A percentile compares a stretch with the other conserved stretches of the same genome.
Conservation (phyloP, 2,329 filamentous ascomycete species). For the Apiospora koreana region DNA sequence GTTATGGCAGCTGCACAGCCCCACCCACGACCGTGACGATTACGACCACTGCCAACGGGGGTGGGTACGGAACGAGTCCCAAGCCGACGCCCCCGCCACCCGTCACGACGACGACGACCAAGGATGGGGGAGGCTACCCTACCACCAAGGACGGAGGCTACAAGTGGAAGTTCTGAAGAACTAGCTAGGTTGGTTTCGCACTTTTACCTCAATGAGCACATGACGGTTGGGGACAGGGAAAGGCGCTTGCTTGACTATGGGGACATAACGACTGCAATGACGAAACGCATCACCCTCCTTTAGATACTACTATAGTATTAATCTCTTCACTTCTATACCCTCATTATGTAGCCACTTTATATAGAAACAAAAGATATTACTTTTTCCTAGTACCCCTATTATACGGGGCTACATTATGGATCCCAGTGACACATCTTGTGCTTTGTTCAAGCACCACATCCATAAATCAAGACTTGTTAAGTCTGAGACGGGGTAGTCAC, state of each 20-base stretch:
- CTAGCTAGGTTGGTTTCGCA: not conserved
- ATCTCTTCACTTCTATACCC: not conserved
- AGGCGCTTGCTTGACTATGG: not conserved
- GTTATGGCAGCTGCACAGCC: not conserved
- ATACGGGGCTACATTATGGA: not conserved
- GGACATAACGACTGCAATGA: not conserved
- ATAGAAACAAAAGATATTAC: not conserved
- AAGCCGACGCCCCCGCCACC: not conserved
- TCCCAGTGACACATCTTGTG: not conserved
- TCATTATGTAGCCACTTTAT: not conserved
- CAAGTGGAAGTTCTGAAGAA: not conserved
- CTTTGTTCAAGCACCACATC: no score
- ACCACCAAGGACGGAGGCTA: not conserved
- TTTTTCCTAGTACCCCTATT: not conserved
- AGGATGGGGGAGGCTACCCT: not conserved
- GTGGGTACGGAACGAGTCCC: not conserved
- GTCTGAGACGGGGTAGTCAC: no score
- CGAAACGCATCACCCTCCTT: not conserved
- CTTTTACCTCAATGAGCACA: not conserved
- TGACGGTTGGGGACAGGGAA: not conserved
- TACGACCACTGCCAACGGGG: not conserved
- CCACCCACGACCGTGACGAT: not conserved
- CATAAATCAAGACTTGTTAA: no score
- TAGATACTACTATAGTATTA: not conserved
- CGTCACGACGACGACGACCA: not conserved